Evolutionary conservation across 2,329 filamentous ascomycete species (phyloP), one percentile per base, ranked within the genome.

Genomic region (Aspergillus brasiliensis): DNA sequence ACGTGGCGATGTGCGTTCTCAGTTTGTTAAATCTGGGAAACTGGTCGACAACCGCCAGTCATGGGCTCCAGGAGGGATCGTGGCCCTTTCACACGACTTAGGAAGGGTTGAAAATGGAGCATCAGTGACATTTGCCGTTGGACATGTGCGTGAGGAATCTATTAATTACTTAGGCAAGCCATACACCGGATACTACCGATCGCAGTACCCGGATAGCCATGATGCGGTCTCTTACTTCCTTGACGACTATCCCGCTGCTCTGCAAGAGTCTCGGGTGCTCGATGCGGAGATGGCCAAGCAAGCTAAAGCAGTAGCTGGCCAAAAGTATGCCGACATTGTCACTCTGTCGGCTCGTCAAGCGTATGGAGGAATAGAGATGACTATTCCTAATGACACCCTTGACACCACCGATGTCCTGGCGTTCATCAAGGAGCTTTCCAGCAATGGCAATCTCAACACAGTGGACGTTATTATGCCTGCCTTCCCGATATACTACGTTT

Each of bases 361-460:
- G 17, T 80, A 75, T 51, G 78, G 74, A 57, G 76, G 69, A 4
- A 77, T 78, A 52, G 77, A 80, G 47, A 28, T 80, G 37, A 75
- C 73, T 5, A 77, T 79, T 40, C 72, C 76, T 15, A 64, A 70
- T 23, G 68, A 70, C 37, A 71, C 75, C 4, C 65, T 73, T 5
- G 65, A 75, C 57, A 73, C 71, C 1, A 64, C 61, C 17, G 64
- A 73, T 34, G 66, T 73, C 2, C 61, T 76, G 28, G 75, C 72
- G 5, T 80, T 79, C 40, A 71, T 80, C 61, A 80, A 80, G 52
- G 77, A 80, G 61, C 72, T 80, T 42, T 78, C 75, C 5, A 79
- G 77, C 46, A 71, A 80, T 56, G 78, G 77, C 3, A 79, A 80
- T 57, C 58, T 77, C 40, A 78, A 80, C 57, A 80, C 78, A 0